A percentile compares a stretch with the other conserved stretches of the same genome.
Conservation (phyloP, 768 basidiomycete genomes). For the Boletellus emodensis region DNA sequence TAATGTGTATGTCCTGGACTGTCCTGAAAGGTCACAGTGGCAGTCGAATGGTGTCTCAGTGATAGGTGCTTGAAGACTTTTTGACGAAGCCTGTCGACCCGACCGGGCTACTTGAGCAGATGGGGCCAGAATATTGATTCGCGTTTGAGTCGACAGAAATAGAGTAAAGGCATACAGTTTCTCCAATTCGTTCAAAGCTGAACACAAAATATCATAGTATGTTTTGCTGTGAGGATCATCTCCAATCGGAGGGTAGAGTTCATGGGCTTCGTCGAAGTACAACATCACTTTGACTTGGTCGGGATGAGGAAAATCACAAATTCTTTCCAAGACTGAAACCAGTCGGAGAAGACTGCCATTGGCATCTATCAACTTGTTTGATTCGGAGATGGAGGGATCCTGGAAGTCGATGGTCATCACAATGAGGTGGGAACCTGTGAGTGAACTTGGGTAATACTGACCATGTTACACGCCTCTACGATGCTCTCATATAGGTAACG, state of each 20-base stretch:
- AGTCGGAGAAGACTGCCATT: not conserved
- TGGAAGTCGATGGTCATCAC: too few relatives aligned
- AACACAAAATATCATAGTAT: not conserved
- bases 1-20: too few relatives aligned
- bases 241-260: not conserved
- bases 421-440: too few relatives aligned
- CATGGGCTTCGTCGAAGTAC: not conserved
- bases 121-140: too few relatives aligned
- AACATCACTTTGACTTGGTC: not conserved
- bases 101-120: not conserved
- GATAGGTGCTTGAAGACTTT: not conserved
- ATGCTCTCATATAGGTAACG: not conserved
- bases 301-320: not conserved
- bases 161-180: not conserved
- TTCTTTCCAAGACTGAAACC: not conserved
- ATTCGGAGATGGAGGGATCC: too few relatives aligned
- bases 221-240: not conserved
- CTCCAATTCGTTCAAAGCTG: not conserved
- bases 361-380: not conserved
- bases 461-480: not conserved
- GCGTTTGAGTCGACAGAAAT: too few relatives aligned
- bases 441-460: not conserved
- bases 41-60: not conserved
- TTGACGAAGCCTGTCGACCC: not conserved
- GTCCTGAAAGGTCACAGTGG: too few relatives aligned